phyloP scores from a whole-genome alignment of 352 stramenopile species.

The Globisporangium ultimum region DNA sequence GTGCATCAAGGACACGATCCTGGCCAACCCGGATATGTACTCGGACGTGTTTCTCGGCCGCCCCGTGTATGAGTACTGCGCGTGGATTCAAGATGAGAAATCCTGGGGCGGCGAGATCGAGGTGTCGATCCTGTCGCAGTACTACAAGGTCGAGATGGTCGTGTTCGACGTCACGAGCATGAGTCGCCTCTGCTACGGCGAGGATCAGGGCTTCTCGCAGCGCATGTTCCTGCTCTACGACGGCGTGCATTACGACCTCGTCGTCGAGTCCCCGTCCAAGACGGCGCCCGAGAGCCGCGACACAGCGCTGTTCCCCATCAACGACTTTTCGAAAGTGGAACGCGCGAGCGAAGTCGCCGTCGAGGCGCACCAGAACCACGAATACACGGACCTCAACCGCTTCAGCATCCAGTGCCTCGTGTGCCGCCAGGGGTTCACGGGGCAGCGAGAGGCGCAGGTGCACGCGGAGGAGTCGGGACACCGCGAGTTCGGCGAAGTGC shows the following conservation, averaged over 20 bases:
- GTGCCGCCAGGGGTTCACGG: slow-evolving; percentile 61
- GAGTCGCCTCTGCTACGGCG: slow-evolving; percentile 77
- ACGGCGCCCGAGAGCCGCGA: slow-evolving; percentile 50
- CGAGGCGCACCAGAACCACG: slow-evolving; percentile 81
- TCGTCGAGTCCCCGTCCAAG: slow-evolving; percentile 55
- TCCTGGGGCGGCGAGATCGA: slow-evolving; percentile 88
- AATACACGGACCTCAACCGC: slow-evolving; percentile 69
- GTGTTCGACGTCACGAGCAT: slow-evolving; percentile 87
- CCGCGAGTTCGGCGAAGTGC: slow-evolving; percentile 73
- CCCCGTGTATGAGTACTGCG: slow-evolving; percentile 76
- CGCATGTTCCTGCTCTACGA: slow-evolving; percentile 86
- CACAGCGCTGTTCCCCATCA: slow-evolving; percentile 71
- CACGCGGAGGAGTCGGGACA: slow-evolving; percentile 67
- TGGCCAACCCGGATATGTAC: slow-evolving; percentile 53
- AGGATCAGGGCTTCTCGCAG: slow-evolving; percentile 79
- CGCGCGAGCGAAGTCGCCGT: slow-evolving; percentile 76
- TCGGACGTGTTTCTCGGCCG: slow-evolving; percentile 78
- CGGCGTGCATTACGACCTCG: slow-evolving; percentile 82
- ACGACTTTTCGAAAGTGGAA: slow-evolving; percentile 84
- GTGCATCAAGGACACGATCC: slow-evolving; percentile 74
- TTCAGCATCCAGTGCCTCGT: slow-evolving; percentile 76
- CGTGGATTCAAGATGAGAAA: slow-evolving; percentile 79
- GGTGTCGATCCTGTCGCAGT: slow-evolving; percentile 74
- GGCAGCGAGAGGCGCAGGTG: slow-evolving; percentile 55
- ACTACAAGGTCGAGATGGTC: slow-evolving; percentile 80